These are phyloP conservation scores for Talaromyces sp. DNA, from an alignment of 2,329 filamentous ascomycete genomes.

Conservation along the genomic window DNA sequence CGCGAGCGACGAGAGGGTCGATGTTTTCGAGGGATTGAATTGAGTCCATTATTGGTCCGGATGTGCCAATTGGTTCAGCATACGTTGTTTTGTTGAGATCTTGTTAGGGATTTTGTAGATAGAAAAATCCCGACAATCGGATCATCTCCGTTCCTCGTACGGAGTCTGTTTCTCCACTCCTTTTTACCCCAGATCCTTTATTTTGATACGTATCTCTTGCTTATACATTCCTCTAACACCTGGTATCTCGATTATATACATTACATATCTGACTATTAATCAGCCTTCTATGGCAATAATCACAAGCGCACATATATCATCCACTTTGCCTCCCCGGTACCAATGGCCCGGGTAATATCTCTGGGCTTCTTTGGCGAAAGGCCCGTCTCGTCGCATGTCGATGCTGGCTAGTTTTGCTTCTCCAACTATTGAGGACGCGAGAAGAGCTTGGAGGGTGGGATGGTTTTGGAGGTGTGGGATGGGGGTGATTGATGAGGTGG, in stretches of 20 bases:
- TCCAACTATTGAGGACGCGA: constrained; percentile 74
- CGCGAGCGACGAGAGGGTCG: too few relatives aligned
- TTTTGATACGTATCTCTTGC: neutral
- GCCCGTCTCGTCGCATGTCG: constrained; percentile 78
- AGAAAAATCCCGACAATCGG: neutral
- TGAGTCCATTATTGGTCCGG: too few relatives aligned
- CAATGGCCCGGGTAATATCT: constrained; percentile 80
- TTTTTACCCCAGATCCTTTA: neutral
- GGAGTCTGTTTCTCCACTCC: neutral
- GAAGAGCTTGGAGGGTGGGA: constrained; percentile 67
- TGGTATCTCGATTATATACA: neutral
- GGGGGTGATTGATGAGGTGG: constrained; percentile 19
- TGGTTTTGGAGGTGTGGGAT: constrained; percentile 17
- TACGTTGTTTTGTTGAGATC: too few relatives aligned
- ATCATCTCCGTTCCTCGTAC: neutral
- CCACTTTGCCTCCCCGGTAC: constrained; percentile 89
- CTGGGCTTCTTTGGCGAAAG: constrained; percentile 92
- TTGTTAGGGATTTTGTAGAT: too few relatives aligned
- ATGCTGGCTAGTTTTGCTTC: constrained; percentile 83
- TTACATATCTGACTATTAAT: neutral
- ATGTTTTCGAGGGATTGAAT: too few relatives aligned
- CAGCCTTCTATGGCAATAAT: constrained; percentile 63
- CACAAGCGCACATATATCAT: constrained; percentile 89
- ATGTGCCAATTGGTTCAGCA: too few relatives aligned
- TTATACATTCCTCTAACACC: neutral